Base-by-base conservation (phyloP, 352 stramenopile genomes). In the Globisporangium apiculatum region DNA sequence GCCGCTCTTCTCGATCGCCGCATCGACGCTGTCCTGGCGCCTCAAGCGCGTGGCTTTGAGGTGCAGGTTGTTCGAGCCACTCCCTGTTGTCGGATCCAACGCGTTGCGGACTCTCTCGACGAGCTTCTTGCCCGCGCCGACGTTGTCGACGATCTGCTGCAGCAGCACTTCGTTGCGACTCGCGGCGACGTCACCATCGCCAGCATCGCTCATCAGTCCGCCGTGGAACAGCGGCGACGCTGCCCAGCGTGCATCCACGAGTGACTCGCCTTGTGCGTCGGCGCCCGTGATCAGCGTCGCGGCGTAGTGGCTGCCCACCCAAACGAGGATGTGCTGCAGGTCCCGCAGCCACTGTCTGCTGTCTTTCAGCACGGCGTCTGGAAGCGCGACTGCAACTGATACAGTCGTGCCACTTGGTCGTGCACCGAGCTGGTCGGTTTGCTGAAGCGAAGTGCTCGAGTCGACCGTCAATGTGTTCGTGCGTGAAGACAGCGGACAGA, bases 21-120 rank as follows among this genome's bases (percentile, higher is more conserved):
- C 79, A 55, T 95, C 86, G 3, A 95, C 76, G 56, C 86, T 95
- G 48, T 95, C 83, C 62, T 93, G 79, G 10, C 86, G 69, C 54
- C 88, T 92, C 18, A 95, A 55, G 6, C 71, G 74, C 14, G 74
- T 79, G 14, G 71, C 72, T 48, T 82, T 69, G 10, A 94, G 59
- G 46, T 91, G 80, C 31, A 73, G 76, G 51, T 93, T 92, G 31
- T 51, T 56, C 8, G 45, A 12, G n/a, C 45, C n/a, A n/a, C 64
- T 61, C 8, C 72, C 57, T 9, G 71, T 67, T 36, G 68, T 62
- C 24, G 77, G 76, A 56, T 95, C 82, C 1, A 94, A 15, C 36
- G 77, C 82, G 49, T 78, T 68, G 31, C 85, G 83, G 6, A 95
- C 76, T 61, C 84, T 91, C 18, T 95, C 86, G 0, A 95, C 57